A percentile compares a stretch with the other conserved stretches of the same genome.
Conservation (phyloP, 805 yeast genomes). For the Cyberlindnera samutprakarnensis region DNA sequence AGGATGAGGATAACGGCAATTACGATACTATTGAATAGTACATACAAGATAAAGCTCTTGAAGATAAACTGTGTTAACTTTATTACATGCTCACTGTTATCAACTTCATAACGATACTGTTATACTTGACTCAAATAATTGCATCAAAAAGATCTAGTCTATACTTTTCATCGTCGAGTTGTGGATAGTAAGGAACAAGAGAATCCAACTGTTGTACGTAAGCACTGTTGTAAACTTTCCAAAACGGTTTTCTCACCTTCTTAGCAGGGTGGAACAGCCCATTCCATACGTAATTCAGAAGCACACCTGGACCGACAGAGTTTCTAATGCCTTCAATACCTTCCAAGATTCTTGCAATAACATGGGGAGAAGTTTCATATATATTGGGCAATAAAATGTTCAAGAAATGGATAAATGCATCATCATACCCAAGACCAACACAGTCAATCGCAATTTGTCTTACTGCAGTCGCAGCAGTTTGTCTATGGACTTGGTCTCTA, state of each 20-base stretch:
- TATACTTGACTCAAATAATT: constrained; percentile 11
- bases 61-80: too few relatives aligned
- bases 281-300: constrained; percentile 71
- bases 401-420: constrained; percentile 74
- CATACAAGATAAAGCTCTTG: too few relatives aligned
- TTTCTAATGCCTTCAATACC: constrained; percentile 66
- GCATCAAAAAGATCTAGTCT: constrained; percentile 16
- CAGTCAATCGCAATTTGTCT: constrained; percentile 77
- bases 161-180: constrained; percentile 27
- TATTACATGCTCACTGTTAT: too few relatives aligned
- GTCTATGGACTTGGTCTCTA: constrained; percentile 88
- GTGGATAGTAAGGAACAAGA: constrained; percentile 78
- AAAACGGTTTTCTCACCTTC: constrained; percentile 75
- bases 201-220: constrained; percentile 71
- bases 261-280: constrained; percentile 94
- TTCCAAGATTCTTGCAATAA: constrained; percentile 72
- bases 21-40: too few relatives aligned
- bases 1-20: too few relatives aligned
- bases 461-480: constrained; percentile 86
- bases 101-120: too few relatives aligned
- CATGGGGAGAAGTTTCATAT: constrained; percentile 94
- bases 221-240: constrained; percentile 74
- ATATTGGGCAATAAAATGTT: constrained; percentile 83
- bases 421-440: constrained; percentile 68
- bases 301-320: constrained; percentile 69